These are phyloP conservation scores for Suillus subaureus DNA, from an alignment of 768 basidiomycete genomes.

Conservation along the genomic window DNA sequence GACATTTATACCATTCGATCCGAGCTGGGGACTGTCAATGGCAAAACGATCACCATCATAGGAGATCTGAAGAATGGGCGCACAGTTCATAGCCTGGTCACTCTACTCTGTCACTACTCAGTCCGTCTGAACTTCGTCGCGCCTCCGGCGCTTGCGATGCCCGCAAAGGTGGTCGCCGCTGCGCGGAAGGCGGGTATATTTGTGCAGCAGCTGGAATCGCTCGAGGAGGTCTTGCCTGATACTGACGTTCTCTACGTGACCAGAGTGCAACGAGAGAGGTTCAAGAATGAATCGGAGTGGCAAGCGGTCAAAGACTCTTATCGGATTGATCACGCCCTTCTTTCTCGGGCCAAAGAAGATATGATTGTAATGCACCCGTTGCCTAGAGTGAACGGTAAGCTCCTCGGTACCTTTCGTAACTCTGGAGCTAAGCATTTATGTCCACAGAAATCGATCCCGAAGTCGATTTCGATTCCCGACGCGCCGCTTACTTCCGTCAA, in stretches of 20 bases:
- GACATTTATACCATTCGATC: slow-evolving; percentile 96
- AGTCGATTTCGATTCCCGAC: slow-evolving; percentile 93
- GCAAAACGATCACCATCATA: slow-evolving; percentile 87
- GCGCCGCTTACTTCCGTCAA: slow-evolving; percentile 97
- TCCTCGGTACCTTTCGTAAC: not conserved
- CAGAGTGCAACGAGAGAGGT: slow-evolving; percentile 93
- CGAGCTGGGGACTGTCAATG: slow-evolving; percentile 97
- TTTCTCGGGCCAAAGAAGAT: slow-evolving; percentile 91
- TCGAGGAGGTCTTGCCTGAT: slow-evolving; percentile 88
- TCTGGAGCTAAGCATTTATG: slow-evolving; percentile 13
- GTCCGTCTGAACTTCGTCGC: slow-evolving; percentile 96
- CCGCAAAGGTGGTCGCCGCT: slow-evolving; percentile 75
- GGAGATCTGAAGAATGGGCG: slow-evolving; percentile 98
- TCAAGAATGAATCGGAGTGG: slow-evolving; percentile 82
- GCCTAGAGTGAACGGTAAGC: slow-evolving; percentile 83
- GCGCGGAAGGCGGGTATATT: slow-evolving; percentile 83
- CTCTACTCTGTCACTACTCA: slow-evolving; percentile 86
- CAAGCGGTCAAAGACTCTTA: slow-evolving; percentile 89
- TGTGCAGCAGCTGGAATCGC: slow-evolving; percentile 79
- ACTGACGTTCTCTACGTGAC: slow-evolving; percentile 98
- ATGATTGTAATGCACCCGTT: slow-evolving; percentile 99
- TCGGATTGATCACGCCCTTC: slow-evolving; percentile 89
- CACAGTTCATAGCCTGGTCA: slow-evolving; percentile 95
- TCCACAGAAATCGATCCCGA: slow-evolving; percentile 95
- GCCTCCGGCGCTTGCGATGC: slow-evolving; percentile 87